phyloP scores from a whole-genome alignment of 495 filamentous ascomycete genomes.

The Hypoxylon fragiforme region DNA sequence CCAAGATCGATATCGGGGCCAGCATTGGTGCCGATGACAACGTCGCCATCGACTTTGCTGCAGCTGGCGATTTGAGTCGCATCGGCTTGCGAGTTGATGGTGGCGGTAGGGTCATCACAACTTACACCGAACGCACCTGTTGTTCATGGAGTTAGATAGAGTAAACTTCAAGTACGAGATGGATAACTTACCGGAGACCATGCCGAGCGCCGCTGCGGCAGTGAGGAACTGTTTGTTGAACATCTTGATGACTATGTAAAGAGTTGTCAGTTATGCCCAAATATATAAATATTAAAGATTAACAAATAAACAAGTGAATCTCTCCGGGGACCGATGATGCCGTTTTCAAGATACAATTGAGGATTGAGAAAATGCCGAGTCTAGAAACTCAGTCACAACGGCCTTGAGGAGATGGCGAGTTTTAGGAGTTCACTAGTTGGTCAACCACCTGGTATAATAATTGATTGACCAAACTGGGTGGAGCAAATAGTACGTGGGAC shows the following conservation, averaged over 20 bases:
- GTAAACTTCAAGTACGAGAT: background rate
- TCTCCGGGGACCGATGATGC: background rate
- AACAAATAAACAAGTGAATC: conserved; percentile 5
- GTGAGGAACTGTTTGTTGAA: conserved; percentile 72
- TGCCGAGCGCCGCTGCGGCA: conserved; percentile 68
- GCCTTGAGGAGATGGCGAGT: background rate
- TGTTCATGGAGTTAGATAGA: background rate
- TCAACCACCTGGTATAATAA: background rate
- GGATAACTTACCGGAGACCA: conserved; percentile 62
- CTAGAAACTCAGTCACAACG: background rate
- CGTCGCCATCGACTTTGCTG: conserved; percentile 66
- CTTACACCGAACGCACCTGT: conserved; percentile 40
- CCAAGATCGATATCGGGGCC: conserved; percentile 56
- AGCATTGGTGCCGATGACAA: conserved; percentile 63
- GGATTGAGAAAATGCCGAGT: too few species aligned
- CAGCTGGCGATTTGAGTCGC: conserved; percentile 69
- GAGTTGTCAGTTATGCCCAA: conserved; percentile 5
- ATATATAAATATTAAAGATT: background rate
- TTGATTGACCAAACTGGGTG: background rate
- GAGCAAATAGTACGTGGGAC: background rate
- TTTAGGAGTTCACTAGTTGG: background rate
- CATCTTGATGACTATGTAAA: conserved; percentile 61
- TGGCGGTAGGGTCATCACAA: conserved; percentile 53
- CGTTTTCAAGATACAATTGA: too few species aligned
- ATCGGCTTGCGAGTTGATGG: conserved; percentile 71